Evolutionary conservation across 202 grass and related monocot species (phyloP).

Genomic region (Zoysia matrella): DNA sequence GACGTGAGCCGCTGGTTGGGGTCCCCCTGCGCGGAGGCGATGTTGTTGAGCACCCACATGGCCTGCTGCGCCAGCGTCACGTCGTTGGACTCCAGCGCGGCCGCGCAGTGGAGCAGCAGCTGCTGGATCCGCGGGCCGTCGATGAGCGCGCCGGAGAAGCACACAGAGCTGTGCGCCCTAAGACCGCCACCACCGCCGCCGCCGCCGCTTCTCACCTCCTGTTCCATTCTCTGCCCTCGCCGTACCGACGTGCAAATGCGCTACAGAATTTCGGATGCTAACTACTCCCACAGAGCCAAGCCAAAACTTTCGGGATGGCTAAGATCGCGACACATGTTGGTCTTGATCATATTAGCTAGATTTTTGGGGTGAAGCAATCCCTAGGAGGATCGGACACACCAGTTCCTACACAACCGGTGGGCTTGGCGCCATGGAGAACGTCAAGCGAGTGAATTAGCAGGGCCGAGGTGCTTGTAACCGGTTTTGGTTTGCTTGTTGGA

Average conservation of each 20-base stretch:
- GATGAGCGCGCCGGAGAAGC: constrained; percentile 48
- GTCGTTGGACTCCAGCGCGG: constrained; percentile 76
- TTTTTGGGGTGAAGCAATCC: constrained; percentile 9
- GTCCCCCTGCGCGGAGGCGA: constrained; percentile 60
- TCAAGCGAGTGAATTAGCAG: constrained; percentile 2
- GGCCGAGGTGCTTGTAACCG: constrained; percentile 9
- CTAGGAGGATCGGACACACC: background rate
- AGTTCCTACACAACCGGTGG: background rate
- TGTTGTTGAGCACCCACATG: constrained; percentile 93
- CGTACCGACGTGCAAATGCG: background rate
- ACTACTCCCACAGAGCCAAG: background rate
- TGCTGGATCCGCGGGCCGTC: constrained; percentile 69
- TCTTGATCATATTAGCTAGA: background rate
- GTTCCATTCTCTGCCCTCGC: constrained; percentile 31
- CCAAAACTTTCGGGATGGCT: background rate
- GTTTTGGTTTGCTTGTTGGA: constrained; percentile 63
- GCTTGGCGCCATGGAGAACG: background rate
- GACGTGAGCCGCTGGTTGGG: constrained; percentile 71
- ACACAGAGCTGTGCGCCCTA: constrained; percentile 36
- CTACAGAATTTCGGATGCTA: background rate
- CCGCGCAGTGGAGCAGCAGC: constrained; percentile 72
- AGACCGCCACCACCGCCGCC: background rate
- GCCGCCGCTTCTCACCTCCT: constrained; percentile 18
- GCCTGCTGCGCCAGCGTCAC: constrained; percentile 77
- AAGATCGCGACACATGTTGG: constrained; percentile 31